Evolutionary conservation across 108 stramenopile genomes (phyloP), one percentile per base, ranked within the genome.

Genomic region (Bacterosira constricta): DNA sequence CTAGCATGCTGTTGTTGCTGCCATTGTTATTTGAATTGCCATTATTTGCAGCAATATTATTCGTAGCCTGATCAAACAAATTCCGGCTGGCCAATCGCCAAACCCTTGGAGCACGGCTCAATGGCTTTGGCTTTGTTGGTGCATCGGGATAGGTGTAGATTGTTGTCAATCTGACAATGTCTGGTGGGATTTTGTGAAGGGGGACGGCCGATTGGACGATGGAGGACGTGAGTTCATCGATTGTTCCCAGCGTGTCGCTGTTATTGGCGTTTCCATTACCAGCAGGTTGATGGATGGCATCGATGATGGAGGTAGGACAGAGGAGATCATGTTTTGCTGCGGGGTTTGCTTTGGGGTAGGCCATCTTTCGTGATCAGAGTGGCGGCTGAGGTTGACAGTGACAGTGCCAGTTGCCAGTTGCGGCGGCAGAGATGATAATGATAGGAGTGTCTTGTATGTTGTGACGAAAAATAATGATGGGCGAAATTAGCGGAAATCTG

Each of bases 121-220:
- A 51, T 17, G 88, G 89, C 5, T 65, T 83, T 9, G 87, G 90
- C 39, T 17, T 9, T 23, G 79, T 61, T 7, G 92, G 92, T 0
- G 85, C 89, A 55, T 90, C 92, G 4, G 59, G 38, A 67, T 87
- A 93, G 0, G 89, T 84, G 58, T 93, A 93, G 2, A 90, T 61
- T n/a, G 80, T 75, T 23, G 81, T 45, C 13, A 83, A 32, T 54
- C 11, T 54, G 31, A 18, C 39, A 34, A 54, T 32, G 58, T 30
- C 44, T 11, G 50, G 41, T 6, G 58, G 21, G 23, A 49, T 21
- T 7, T 56, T 34, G 21, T 69, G 1, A 36, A 38, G 4, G 52
- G 57, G 59, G 26, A 37, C 17, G 37, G 78, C 63, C 9, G 78
- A 71, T 60, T 51, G 12, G 44, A 63, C 63, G 25, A 80, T 27